Percentiles rank a stretch among this genome's conserved stretches.
phyloP scores from a whole-genome alignment of 2,329 filamentous ascomycete species.

The Gaeumannomyces sp. region DNA sequence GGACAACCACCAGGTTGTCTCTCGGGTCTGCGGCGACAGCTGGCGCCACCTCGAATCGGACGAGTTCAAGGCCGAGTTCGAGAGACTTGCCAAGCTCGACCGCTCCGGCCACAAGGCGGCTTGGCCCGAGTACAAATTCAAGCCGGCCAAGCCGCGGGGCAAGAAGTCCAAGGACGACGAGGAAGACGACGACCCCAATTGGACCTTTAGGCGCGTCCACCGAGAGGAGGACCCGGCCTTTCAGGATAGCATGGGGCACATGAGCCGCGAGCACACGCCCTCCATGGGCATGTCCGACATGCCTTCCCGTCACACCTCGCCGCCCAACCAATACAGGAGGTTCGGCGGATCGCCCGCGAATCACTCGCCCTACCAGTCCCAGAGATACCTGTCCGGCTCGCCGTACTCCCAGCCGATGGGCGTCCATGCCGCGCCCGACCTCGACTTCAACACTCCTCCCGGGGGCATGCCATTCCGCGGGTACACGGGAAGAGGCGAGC shows the following conservation, averaged over 20 bases:
- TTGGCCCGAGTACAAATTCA: conserved; percentile 91
- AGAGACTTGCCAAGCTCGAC: conserved; percentile 71
- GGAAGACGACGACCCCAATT: conserved; percentile 35
- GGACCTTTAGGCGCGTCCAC: conserved; percentile 22
- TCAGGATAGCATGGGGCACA: conserved; percentile 23
- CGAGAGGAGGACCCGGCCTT: conserved; percentile 16
- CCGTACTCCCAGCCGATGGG: background rate
- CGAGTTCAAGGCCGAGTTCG: conserved; percentile 69
- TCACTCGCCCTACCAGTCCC: conserved; percentile 4
- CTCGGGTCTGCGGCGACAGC: conserved; percentile 75
- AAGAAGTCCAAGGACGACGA: conserved; percentile 34
- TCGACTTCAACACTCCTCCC: background rate
- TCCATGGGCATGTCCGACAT: conserved; percentile 14
- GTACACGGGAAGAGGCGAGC: background rate
- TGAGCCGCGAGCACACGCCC: conserved; percentile 15
- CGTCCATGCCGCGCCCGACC: background rate
- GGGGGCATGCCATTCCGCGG: background rate
- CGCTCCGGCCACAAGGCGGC: conserved; percentile 77
- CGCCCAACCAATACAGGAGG: background rate
- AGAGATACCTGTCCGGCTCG: background rate
- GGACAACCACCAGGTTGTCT: conserved; percentile 92
- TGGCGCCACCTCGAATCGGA: conserved; percentile 71
- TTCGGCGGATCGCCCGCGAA: background rate
- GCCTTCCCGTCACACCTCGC: background rate
- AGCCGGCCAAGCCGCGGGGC: conserved; percentile 64